A percentile compares a stretch with the other conserved stretches of the same genome.
Evolutionary conservation across 768 basidiomycete genomes (phyloP).

Genomic region (Hygrocybe punicea): DNA sequence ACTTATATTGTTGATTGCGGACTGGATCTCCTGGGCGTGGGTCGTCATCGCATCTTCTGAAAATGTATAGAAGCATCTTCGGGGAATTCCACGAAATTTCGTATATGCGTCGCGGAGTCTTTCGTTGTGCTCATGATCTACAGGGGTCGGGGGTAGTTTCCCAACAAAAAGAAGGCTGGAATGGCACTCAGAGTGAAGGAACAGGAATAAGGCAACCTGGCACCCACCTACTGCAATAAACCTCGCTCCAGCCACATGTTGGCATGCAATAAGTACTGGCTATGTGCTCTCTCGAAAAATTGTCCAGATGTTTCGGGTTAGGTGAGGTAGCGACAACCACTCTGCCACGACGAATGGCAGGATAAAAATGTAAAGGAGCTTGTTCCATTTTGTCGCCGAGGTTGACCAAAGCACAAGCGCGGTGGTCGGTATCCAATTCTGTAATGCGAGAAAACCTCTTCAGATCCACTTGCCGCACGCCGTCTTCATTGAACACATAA

Average conservation of each 20-base stretch:
- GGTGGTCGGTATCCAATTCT: constrained; percentile 4
- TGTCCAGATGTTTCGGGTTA: constrained; percentile 2
- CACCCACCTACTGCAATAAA: constrained; percentile 1
- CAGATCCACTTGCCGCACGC: constrained; percentile 1
- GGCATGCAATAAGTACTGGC: background rate
- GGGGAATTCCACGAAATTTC: constrained; percentile 11
- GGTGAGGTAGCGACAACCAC: constrained; percentile 11
- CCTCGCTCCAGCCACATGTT: background rate
- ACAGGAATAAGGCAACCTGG: background rate
- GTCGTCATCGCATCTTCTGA: background rate
- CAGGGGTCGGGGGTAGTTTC: background rate
- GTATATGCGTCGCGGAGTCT: background rate
- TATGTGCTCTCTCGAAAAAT: background rate
- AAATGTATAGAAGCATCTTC: constrained; percentile 4
- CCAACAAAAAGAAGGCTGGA: constrained; percentile 1
- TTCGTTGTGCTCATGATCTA: constrained; percentile 1
- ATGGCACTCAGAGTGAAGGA: background rate
- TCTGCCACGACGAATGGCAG: constrained; percentile 6
- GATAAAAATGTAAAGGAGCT: constrained; percentile 7
- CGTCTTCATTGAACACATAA: constrained; percentile 7
- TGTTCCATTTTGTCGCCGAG: background rate
- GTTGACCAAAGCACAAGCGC: constrained; percentile 13
- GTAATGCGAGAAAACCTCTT: background rate
- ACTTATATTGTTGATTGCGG: background rate
- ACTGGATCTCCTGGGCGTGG: constrained; percentile 6